Conservation (phyloP, 495 filamentous ascomycete species). For the Amorphotheca resinae region DNA sequence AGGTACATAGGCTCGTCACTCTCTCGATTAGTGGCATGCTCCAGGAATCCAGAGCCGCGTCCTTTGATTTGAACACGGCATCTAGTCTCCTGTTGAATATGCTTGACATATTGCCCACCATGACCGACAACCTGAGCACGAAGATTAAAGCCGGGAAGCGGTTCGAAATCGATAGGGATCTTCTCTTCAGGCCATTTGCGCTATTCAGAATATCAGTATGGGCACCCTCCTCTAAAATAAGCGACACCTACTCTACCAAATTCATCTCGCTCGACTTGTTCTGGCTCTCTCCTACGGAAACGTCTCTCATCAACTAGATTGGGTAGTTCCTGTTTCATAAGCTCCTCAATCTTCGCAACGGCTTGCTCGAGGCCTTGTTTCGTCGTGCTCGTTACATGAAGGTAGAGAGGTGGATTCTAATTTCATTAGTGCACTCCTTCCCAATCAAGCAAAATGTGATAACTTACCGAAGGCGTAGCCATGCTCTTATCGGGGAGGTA, state of each 20-base stretch:
- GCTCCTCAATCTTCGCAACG: slow-evolving; percentile 70
- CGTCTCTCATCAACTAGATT: slow-evolving; percentile 91
- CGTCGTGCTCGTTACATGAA: slow-evolving; percentile 87
- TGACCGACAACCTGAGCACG: slow-evolving; percentile 91
- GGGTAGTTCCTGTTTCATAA: slow-evolving; percentile 93
- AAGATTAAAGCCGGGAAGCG: slow-evolving; percentile 90
- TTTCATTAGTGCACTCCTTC: not conserved
- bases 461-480: slow-evolving; percentile 79
- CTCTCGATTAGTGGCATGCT: slow-evolving; percentile 67
- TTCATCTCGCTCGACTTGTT: slow-evolving; percentile 87
- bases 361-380: slow-evolving; percentile 88
- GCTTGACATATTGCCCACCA: slow-evolving; percentile 88
- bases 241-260: slow-evolving; percentile 65
- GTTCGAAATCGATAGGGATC: slow-evolving; percentile 80
- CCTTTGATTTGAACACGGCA: slow-evolving; percentile 98
- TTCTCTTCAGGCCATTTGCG: slow-evolving; percentile 98
- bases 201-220: slow-evolving; percentile 33
- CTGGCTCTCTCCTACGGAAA: slow-evolving; percentile 79
- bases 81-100: slow-evolving; percentile 87
- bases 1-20: slow-evolving; percentile 94
- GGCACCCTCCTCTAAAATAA: not conserved
- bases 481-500: slow-evolving; percentile 97
- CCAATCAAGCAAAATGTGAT: not conserved
- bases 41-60: slow-evolving; percentile 88
- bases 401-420: slow-evolving; percentile 85